Percentiles rank a stretch among this genome's conserved stretches.
phyloP scores from a whole-genome alignment of 1,284 basidiomycete species.

The Calocybe gambosa region DNA sequence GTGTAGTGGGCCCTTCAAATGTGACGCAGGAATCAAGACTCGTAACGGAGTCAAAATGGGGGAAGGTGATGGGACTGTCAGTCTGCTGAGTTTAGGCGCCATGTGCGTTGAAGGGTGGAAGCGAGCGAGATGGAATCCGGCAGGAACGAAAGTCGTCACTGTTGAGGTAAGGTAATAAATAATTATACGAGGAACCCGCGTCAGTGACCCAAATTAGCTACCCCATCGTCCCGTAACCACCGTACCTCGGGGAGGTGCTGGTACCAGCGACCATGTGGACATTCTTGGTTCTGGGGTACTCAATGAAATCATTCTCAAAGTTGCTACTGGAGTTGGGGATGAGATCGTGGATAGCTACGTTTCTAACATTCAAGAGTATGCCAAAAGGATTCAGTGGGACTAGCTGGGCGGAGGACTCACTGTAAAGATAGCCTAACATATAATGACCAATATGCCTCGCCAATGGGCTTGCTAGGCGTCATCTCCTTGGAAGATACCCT shows the following conservation, averaged over 20 bases:
- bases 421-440: background rate
- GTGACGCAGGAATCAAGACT: slow-evolving; percentile 32
- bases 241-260: slow-evolving; percentile 85
- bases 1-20: background rate
- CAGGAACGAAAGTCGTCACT: slow-evolving; percentile 80
- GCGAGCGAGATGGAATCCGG: slow-evolving; percentile 87
- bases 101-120: slow-evolving; percentile 99
- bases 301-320: slow-evolving; percentile 89
- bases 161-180: slow-evolving; percentile 58
- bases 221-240: slow-evolving; percentile 75
- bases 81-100: slow-evolving; percentile 81
- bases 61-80: slow-evolving; percentile 96
- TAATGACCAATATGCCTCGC: background rate
- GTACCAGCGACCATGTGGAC: slow-evolving; percentile 91
- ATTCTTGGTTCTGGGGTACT: slow-evolving; percentile 84
- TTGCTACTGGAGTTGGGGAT: slow-evolving; percentile 71
- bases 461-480: background rate
- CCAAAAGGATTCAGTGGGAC: slow-evolving; percentile 76
- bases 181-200: slow-evolving; percentile 2
- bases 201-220: slow-evolving; percentile 43
- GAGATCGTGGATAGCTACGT: slow-evolving; percentile 73
- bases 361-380: slow-evolving; percentile 78
- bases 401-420: slow-evolving; percentile 18
- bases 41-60: slow-evolving; percentile 84
- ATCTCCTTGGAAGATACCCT: slow-evolving; percentile 12